Evolutionary conservation across 345 rosid genomes (phyloP).

Genomic region (Pelargonium nanum): DNA sequence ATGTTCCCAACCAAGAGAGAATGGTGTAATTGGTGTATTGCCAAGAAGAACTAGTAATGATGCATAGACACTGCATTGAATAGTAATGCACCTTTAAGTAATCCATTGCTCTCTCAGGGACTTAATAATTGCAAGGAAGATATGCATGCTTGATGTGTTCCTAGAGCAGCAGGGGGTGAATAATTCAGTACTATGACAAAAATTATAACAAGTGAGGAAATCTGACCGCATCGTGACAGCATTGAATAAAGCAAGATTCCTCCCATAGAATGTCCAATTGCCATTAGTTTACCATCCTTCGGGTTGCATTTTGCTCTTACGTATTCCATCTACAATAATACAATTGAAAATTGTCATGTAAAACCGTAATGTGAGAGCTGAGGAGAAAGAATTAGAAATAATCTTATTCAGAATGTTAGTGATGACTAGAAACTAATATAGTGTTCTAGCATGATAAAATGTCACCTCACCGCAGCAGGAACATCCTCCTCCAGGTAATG

Average conservation of each 20-base stretch:
- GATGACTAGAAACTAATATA: too few species aligned
- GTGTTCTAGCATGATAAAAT: conserved; percentile 24
- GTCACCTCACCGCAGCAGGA: conserved; percentile 97
- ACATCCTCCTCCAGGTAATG: conserved; percentile 89
- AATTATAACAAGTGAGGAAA: conserved; percentile 2
- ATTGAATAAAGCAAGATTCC: conserved; percentile 65
- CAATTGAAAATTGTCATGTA: conserved; percentile 3
- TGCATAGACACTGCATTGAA: too few species aligned
- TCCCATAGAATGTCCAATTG: conserved; percentile 81
- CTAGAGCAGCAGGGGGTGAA: too few species aligned
- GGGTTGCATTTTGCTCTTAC: conserved; percentile 41
- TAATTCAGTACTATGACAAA: too few species aligned
- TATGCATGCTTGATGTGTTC: too few species aligned
- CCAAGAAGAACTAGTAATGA: too few species aligned
- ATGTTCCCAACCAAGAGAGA: too few species aligned
- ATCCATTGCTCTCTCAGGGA: too few species aligned
- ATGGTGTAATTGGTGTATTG: too few species aligned
- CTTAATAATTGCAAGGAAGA: too few species aligned
- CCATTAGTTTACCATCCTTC: conserved; percentile 54
- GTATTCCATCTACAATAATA: conserved; percentile 46
- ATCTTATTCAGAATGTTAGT: too few species aligned
- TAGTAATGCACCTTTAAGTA: too few species aligned
- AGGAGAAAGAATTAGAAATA: conserved; percentile 11
- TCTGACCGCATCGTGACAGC: conserved; percentile 52
- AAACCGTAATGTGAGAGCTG: background rate